These are phyloP conservation scores for Bathelium albidoporum DNA, from an alignment of 495 filamentous ascomycete genomes.

Conservation along the genomic window DNA sequence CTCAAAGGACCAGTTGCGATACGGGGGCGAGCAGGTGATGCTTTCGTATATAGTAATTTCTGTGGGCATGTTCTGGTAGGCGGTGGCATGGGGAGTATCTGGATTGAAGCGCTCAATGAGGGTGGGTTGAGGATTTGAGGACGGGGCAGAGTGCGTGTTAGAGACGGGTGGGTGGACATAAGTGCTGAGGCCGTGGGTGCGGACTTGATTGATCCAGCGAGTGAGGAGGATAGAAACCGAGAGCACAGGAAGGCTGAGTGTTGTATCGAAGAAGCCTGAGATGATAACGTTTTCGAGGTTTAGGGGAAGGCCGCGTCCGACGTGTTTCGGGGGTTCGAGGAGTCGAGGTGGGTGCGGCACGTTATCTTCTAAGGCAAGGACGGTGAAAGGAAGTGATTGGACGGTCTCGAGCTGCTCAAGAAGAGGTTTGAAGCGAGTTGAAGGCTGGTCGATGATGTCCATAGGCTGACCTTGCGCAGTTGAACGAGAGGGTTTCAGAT, in stretches of 20 bases:
- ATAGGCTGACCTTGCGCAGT: background rate
- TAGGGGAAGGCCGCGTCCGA: background rate
- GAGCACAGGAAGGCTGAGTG: background rate
- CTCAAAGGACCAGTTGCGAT: conserved; percentile 78
- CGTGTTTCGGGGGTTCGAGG: background rate
- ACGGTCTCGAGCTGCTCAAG: background rate
- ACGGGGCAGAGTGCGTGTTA: background rate
- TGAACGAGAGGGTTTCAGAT: background rate
- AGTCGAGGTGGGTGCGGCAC: background rate
- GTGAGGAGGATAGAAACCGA: background rate
- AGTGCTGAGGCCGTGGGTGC: background rate
- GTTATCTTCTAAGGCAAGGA: background rate
- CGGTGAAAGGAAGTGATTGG: conserved; percentile 1
- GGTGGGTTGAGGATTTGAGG: conserved; percentile 2
- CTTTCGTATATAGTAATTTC: conserved; percentile 52
- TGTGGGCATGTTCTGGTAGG: background rate
- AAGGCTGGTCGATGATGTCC: background rate
- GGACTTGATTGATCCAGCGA: background rate
- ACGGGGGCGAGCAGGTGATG: conserved; percentile 70
- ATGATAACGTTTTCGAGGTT: background rate
- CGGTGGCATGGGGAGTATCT: conserved; percentile 15
- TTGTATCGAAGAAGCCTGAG: background rate
- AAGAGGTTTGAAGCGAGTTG: background rate
- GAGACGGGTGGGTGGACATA: background rate
- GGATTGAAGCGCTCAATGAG: background rate